Evolutionary conservation across 106 monocot species (phyloP), one percentile per base, ranked within the genome.

Genomic region (Vanilla planifolia): DNA sequence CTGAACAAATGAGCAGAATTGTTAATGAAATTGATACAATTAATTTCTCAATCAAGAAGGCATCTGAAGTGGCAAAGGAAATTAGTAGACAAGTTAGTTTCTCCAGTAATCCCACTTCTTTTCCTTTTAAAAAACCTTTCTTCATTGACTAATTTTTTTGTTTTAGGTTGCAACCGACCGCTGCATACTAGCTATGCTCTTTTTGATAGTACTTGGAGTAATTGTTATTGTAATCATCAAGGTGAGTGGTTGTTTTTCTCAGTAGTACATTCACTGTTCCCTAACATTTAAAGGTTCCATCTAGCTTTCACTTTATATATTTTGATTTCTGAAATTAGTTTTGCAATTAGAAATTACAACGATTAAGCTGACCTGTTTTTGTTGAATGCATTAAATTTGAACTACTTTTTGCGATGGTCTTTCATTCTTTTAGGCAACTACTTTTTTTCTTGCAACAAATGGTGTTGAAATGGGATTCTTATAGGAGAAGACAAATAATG

Each of bases 1-100:
- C 93, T 7, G 89, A 93, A 50, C 93, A 93, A 93, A 93, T 93
- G 93, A 93, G 89, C 62, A 79, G 89, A 68, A 69, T 93, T 75
- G 85, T 93, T 7, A 93, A 93, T 82, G 93, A 93, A 62, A 70
- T 93, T 22, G 85, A 93, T 42, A 85, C 93, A 0, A 89, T 93
- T 23, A 85, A 93, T 67, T 89, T 93, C 62, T 93, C 89, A 28
- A 93, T 93, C 40, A 93, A 93, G 69, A 93, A 93, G 47, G 93
- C 93, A 61, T 82, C 93, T 6, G 36, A 93, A 63, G 44, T 93
- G 59, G 93, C 89, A 59, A 93, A 89, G 48, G 93, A 89, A 70
- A 73, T 93, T 14, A 89, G 93, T 37, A 84, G 89, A 67, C 85
- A 89, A 82, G 92, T 84, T 19, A 48, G 61, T 42, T 48, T 58